A percentile compares a stretch with the other conserved stretches of the same genome.
phyloP scores from a whole-genome alignment of 2,329 filamentous ascomycete species.

The Chaetoscypha palmicola region DNA sequence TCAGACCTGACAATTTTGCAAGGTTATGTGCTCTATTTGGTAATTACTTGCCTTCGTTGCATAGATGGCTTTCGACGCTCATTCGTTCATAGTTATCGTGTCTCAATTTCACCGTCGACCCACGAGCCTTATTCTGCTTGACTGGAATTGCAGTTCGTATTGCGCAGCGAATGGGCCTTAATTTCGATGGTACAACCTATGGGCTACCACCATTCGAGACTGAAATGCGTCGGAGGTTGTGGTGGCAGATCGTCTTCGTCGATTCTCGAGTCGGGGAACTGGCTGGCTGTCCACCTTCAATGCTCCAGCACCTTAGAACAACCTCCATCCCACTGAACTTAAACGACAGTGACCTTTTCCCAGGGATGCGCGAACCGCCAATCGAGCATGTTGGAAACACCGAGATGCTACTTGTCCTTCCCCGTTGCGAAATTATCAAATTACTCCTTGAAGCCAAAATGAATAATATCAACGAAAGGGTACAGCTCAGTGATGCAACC shows the following conservation, averaged over 20 bases:
- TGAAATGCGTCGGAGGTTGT: constrained; percentile 53
- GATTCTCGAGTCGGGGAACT: constrained; percentile 50
- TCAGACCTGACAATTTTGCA: constrained; percentile 60
- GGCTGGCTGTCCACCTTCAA: constrained; percentile 41
- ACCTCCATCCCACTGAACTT: constrained; percentile 45
- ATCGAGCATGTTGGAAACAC: constrained; percentile 36
- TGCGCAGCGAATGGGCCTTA: constrained; percentile 43
- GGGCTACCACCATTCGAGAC: constrained; percentile 43
- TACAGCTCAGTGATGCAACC: constrained; percentile 2
- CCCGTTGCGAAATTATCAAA: constrained; percentile 30
- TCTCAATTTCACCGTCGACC: constrained; percentile 32
- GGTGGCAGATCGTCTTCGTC: constrained; percentile 57
- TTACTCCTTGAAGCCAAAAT: constrained; percentile 8
- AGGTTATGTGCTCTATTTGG: constrained; percentile 60
- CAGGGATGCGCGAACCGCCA: constrained; percentile 36
- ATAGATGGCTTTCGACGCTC: constrained; percentile 8
- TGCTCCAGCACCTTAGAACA: constrained; percentile 38
- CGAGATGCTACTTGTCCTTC: constrained; percentile 38
- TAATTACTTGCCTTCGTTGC: constrained; percentile 34
- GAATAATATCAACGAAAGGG: neutral
- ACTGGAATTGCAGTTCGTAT: constrained; percentile 42
- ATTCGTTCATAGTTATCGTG: constrained; percentile 19
- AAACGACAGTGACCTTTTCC: constrained; percentile 45
- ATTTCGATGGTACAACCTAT: constrained; percentile 33
- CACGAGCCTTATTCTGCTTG: constrained; percentile 41